Percentiles rank a stretch among this genome's conserved stretches.
Conservation (phyloP, 495 filamentous ascomycete genomes). For the Aspergillus sparsus region DNA sequence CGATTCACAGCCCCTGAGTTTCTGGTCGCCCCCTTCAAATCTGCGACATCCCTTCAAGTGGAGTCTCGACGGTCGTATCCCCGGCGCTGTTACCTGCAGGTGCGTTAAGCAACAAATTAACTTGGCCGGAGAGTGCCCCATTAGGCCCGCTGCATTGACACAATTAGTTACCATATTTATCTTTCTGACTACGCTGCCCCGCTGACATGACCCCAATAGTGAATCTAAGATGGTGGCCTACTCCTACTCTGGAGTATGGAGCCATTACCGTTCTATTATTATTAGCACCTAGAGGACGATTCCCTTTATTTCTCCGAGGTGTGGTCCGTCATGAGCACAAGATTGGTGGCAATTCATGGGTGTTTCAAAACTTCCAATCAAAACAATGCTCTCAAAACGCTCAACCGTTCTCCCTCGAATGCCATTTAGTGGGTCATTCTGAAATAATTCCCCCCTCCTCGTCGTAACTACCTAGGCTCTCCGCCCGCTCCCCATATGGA, state of each 20-base stretch:
- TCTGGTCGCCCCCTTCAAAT: background rate
- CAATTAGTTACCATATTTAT: constrained; percentile 3
- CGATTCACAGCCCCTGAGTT: too few relatives aligned
- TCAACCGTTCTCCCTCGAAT: background rate
- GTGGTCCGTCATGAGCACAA: background rate
- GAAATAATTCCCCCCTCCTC: too few relatives aligned
- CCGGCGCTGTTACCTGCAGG: background rate
- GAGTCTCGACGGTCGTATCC: background rate
- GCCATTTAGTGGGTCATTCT: background rate
- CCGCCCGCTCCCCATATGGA: background rate
- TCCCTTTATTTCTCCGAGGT: background rate
- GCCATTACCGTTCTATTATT: too few relatives aligned
- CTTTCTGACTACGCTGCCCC: background rate
- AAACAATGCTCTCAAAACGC: background rate
- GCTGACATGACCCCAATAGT: too few relatives aligned
- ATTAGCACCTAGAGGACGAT: background rate
- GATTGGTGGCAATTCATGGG: background rate
- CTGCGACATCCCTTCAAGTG: background rate
- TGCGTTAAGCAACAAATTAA: background rate
- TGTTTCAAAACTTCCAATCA: background rate
- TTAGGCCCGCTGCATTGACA: background rate
- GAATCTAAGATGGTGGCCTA: too few relatives aligned
- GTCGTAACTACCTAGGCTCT: too few relatives aligned
- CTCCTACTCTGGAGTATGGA: too few relatives aligned
- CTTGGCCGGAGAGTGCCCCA: background rate